Evolutionary conservation across 2,329 filamentous ascomycete genomes (phyloP), one percentile per base, ranked within the genome.

Genomic region (Ophiognomonia clavigignenti-juglandacearum): DNA sequence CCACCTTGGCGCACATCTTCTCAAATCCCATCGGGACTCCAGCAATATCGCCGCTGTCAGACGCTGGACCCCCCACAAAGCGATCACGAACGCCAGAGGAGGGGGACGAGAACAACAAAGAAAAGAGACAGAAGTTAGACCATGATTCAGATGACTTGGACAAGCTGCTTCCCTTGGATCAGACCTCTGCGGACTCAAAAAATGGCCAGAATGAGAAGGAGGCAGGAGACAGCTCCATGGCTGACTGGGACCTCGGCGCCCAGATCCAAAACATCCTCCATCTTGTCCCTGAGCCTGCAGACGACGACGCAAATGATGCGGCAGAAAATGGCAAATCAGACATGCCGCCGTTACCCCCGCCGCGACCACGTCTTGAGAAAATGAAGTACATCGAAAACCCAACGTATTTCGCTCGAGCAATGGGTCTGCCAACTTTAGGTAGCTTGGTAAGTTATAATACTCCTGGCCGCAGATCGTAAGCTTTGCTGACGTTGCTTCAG

Each of bases 341-440:
- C 34, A 39, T 27, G 11, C 35, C 4, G 24, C 53, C 22, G 34
- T 36, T 19, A 34, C 50, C 40, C 38, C 53, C 41, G 22, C 52
- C 32, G 26, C 53, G 19, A 49, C 51, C 18, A 32, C 57, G 55
- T 22, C 57, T 59, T 24, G 62, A 57, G 43, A 62, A 61, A 49
- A 63, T 66, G 61, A 62, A 60, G 45, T 64, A 62, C 11, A 59
- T 59, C 1, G 58, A 59, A 36, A 64, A 61, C 29, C 58, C 64
- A 1, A 58, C 58, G 1, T 65, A 64, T 43, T 58, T 66, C 7
- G 57, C 63, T 47, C 59, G 63, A 29, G 61, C 61, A 13, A 66
- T 67, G 64, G 63, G 60, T 26, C 52, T 67, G 19, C 61, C 63
- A 1, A 47, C 65, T 6, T 42, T 67, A 19, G 64, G 64, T 4